Evolutionary conservation across 331 rosid genomes (phyloP).

Genomic region (Cydonia oblonga): DNA sequence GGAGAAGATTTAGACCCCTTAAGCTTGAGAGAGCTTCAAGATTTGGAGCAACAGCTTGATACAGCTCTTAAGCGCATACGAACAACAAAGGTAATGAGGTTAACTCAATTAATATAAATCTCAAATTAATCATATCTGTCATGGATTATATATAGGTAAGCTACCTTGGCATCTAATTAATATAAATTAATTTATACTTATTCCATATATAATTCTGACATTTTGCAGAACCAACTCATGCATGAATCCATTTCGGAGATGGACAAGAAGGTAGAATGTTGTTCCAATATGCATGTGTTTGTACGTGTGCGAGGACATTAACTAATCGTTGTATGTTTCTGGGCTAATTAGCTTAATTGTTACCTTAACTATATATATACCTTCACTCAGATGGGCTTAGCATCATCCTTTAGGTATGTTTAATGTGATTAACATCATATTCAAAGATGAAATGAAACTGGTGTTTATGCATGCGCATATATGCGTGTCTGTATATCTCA

Average conservation of each 20-base stretch:
- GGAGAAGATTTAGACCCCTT: slow-evolving; percentile 59
- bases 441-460: background rate
- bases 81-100: slow-evolving; percentile 46
- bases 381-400: background rate
- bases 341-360: background rate
- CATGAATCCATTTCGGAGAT: slow-evolving; percentile 26
- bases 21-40: slow-evolving; percentile 61
- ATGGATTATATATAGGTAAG: background rate
- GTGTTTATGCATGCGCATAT: background rate
- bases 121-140: background rate
- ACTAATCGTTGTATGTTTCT: background rate
- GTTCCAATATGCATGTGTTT: background rate
- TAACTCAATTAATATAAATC: background rate
- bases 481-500: background rate
- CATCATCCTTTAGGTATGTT: background rate
- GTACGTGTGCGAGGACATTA: background rate
- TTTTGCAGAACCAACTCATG: slow-evolving; percentile 37
- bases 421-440: background rate
- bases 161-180: background rate
- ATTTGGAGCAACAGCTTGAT: slow-evolving; percentile 67
- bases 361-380: background rate
- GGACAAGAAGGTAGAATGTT: slow-evolving; percentile 49
- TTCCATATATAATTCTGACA: background rate
- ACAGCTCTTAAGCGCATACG: slow-evolving; percentile 62
- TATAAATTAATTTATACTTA: background rate